Conservation (phyloP, 1,284 basidiomycete genomes). For the Acaromyces ingoldii region DNA sequence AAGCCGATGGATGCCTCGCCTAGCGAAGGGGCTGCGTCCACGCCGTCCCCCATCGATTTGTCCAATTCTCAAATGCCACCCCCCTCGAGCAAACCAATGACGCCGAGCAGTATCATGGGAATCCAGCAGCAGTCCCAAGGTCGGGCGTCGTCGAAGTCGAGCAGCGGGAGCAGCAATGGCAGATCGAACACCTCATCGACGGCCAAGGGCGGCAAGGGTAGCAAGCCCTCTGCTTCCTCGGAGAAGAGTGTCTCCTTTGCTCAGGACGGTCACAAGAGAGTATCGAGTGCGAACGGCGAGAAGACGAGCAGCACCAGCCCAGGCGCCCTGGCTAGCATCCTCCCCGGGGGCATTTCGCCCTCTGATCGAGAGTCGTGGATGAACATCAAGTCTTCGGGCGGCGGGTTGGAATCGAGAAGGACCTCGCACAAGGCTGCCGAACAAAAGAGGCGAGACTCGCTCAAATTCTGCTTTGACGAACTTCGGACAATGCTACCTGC, state of each 20-base stretch:
- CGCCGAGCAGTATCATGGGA: constrained; percentile 47
- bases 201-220: no score
- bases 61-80: constrained; percentile 26
- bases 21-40: constrained; percentile 35
- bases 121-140: constrained; percentile 14
- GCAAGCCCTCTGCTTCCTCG: not conserved
- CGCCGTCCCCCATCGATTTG: constrained; percentile 46
- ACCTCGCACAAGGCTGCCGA: constrained; percentile 95
- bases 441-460: constrained; percentile 89
- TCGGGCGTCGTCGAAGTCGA: not conserved
- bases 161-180: not conserved
- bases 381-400: constrained; percentile 23
- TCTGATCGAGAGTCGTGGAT: constrained; percentile 39
- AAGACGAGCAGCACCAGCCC: not conserved
- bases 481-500: constrained; percentile 74
- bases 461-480: constrained; percentile 94
- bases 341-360: constrained; percentile 25
- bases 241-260: constrained; percentile 11
- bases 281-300: no score
- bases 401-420: constrained; percentile 60
- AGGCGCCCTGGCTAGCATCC: constrained; percentile 13
- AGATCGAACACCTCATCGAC: not conserved
- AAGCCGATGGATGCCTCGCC: constrained; percentile 31
- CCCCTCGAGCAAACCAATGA: constrained; percentile 35
- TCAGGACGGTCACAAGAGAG: not conserved